phyloP scores from a whole-genome alignment of 768 basidiomycete genomes.

The Trichaptum fuscoviolaceum region DNA sequence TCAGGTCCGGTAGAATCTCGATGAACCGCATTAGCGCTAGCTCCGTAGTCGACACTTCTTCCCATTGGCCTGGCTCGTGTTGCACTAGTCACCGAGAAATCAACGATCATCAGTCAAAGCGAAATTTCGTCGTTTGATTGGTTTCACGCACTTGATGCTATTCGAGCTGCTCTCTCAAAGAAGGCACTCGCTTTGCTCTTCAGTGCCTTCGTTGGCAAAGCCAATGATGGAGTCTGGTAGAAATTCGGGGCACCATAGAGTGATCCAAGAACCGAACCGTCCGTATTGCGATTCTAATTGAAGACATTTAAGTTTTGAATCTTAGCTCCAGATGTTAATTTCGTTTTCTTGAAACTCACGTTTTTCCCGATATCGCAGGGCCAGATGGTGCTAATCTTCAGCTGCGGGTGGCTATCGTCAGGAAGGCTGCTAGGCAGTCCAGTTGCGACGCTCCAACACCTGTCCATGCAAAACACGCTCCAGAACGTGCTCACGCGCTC shows the following conservation, averaged over 20 bases:
- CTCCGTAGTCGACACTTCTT: slow-evolving; percentile 38
- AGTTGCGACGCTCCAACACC: slow-evolving; percentile 52
- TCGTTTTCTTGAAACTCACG: background rate
- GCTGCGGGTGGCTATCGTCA: slow-evolving; percentile 42
- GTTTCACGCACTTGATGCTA: slow-evolving; percentile 31
- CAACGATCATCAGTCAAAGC: background rate
- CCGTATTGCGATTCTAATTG: background rate
- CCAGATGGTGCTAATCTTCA: slow-evolving; percentile 50
- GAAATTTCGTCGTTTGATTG: background rate
- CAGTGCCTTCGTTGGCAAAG: slow-evolving; percentile 23
- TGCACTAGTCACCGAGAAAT: background rate
- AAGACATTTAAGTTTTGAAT: no score
- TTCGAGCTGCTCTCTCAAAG: slow-evolving; percentile 47
- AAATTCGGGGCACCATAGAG: slow-evolving; percentile 7
- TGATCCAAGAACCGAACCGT: slow-evolving; percentile 8
- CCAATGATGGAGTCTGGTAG: background rate
- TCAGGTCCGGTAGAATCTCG: slow-evolving; percentile 33
- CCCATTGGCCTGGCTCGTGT: slow-evolving; percentile 28
- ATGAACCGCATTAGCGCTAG: slow-evolving; percentile 42
- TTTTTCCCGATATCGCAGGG: slow-evolving; percentile 24
- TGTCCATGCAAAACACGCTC: slow-evolving; percentile 59
- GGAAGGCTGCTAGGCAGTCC: slow-evolving; percentile 50
- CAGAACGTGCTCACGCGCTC: slow-evolving; percentile 53
- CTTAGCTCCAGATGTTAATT: background rate
- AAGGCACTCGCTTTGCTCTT: slow-evolving; percentile 48